phyloP scores from a whole-genome alignment of 2,329 filamentous ascomycete genomes.

The Nakataea oryzae region DNA sequence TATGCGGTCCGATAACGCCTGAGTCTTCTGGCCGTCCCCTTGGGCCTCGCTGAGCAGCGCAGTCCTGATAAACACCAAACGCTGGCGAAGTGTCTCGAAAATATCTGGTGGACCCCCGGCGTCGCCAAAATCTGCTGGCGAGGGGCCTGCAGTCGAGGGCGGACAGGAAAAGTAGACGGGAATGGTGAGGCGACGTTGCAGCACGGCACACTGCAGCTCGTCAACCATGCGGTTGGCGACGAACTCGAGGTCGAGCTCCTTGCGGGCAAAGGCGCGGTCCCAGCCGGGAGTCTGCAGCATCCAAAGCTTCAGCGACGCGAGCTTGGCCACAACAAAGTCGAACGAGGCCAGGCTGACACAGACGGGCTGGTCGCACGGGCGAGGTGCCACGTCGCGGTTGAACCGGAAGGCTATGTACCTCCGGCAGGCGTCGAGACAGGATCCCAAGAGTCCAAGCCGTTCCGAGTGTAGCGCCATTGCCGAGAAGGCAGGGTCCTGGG shows the following conservation, averaged over 20 bases:
- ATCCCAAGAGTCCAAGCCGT: conserved; percentile 34
- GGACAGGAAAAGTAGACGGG: background rate
- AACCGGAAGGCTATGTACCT: conserved; percentile 25
- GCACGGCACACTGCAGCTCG: background rate
- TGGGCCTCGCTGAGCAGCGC: background rate
- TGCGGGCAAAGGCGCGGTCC: conserved; percentile 25
- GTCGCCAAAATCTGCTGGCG: too few relatives aligned
- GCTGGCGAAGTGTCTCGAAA: background rate
- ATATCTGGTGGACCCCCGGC: background rate
- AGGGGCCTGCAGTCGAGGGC: too few relatives aligned
- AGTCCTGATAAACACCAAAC: background rate
- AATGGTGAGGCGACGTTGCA: background rate
- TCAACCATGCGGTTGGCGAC: conserved; percentile 13
- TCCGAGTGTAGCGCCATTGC: too few relatives aligned
- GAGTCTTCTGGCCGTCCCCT: background rate
- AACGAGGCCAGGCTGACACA: conserved; percentile 33
- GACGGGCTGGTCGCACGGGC: conserved; percentile 20
- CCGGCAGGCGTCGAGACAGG: conserved; percentile 28
- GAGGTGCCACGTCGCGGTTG: conserved; percentile 1
- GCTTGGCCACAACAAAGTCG: conserved; percentile 24
- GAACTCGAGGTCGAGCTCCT: conserved; percentile 23
- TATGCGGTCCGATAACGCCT: background rate
- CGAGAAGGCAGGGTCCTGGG: conserved; percentile 15
- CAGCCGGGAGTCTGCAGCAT: conserved; percentile 33
- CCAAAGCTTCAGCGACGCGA: conserved; percentile 29